phyloP scores from a whole-genome alignment of 2,329 filamentous ascomycete species.

The Myriosclerotinia scirpicola region DNA sequence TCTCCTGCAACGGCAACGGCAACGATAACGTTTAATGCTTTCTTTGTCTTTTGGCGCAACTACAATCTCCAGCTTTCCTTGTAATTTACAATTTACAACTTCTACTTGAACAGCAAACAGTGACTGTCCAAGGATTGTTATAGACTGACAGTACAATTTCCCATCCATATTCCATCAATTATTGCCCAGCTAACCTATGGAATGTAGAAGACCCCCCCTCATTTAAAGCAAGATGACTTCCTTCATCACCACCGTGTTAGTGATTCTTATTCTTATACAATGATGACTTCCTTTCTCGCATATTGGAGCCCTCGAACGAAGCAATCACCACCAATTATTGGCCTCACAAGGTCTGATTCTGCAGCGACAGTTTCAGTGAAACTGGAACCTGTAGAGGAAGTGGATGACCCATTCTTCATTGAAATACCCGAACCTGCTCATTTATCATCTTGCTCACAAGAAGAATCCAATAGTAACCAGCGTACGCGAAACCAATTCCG shows the following conservation, averaged over 20 bases:
- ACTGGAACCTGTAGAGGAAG: constrained; percentile 21
- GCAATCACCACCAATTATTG: not conserved
- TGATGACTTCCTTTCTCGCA: constrained; percentile 42
- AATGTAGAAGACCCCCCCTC: constrained; percentile 32
- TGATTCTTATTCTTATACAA: constrained; percentile 43
- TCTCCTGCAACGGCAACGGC: not conserved
- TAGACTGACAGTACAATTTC: constrained; percentile 2
- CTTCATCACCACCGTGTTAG: constrained; percentile 80
- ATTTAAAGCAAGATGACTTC: constrained; percentile 60
- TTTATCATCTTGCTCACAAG: constrained; percentile 43
- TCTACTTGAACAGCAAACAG: not conserved
- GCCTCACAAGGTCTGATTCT: constrained; percentile 31
- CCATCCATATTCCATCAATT: not conserved
- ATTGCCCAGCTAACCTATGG: constrained; percentile 37
- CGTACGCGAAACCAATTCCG: constrained; percentile 89
- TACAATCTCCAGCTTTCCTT: not conserved
- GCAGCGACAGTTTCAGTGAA: constrained; percentile 32
- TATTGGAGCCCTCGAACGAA: constrained; percentile 18
- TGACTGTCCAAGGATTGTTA: not conserved
- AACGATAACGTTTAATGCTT: not conserved
- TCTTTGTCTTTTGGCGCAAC: constrained; percentile 11
- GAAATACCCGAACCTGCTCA: constrained; percentile 43
- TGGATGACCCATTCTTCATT: constrained; percentile 41
- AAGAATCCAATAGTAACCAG: constrained; percentile 63
- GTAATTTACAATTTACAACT: not conserved